Base-by-base conservation (phyloP, 1,139 yeast genomes). In the Pichia sp. region DNA sequence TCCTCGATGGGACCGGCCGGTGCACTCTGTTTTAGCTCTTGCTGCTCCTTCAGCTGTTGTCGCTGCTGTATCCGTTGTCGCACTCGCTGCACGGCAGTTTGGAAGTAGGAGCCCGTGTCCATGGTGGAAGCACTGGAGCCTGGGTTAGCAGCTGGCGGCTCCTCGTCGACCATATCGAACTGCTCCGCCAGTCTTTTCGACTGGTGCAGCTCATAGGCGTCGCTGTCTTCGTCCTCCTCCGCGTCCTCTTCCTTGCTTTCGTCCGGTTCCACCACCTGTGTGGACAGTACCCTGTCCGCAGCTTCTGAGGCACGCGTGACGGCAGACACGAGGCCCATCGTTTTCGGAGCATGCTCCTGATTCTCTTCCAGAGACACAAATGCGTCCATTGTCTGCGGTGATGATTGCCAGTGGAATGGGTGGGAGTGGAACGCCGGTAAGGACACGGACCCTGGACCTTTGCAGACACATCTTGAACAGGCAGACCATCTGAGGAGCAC, bases 121-220 rank as follows among this genome's bases (percentile, higher is more conserved):
- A 15, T 15, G 16, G 5, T 6, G 16, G 41, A 36, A 23, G 26
- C 26, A 23, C 26, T 23, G 41, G 41, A 36, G 41, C 16, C n/a
- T n/a, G 16, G 5, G 16, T n/a, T 7, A n/a, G 41, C 8, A n/a
- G 41, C 16, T 13, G n/a, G 16, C 41, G 41, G 41, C 16, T 36
- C 41, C 23, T 55, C 52, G 30, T 47, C 49, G 4, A 40, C 26
- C 8, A 53, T 41, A 31, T 42, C 57, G 44, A 47, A 50, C 32
- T 55, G 59, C 40, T 57, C 41, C 4, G 51, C 49, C n/a, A 50
- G 16, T 7, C 48, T 6, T 42, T 43, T 54, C 3, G 53, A 52
- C 15, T 54, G 57, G 38, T 54, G 59, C 4, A 48, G 11, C 19
- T 50, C 50, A 46, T 55, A 55, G 15, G 51, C 52, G 40, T 55